Base-by-base conservation (phyloP, 257 asterid species). In the Salvia splendens region DNA sequence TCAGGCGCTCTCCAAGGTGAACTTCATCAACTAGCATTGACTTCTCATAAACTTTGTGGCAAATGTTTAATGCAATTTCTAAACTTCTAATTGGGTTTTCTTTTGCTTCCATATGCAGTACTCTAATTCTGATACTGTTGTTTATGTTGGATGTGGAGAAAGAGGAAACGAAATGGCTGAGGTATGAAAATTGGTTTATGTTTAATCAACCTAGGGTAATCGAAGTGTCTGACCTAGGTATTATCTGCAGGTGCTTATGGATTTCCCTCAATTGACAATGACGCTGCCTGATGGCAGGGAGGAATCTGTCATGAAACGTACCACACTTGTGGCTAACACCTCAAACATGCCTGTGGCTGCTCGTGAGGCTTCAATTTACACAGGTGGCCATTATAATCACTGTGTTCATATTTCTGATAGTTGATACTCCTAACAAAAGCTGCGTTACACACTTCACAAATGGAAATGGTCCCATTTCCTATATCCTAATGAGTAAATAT, bases 301-400 rank as follows among this genome's bases (percentile, higher is more conserved):
- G 85, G 99, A 94, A 78, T 94, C 99, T 46, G 99, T 94, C 83
- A 94, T 94, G 99, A 94, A 94, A 74, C 99, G 99, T 81, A 94
- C 99, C 35, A 94, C 99, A 53, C 96, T 94, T 35, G 99, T 94
- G 53, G 99, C 99, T 20, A 94, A 94, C 81, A 94, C 99, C 75
- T 94, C 99, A 62, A 94, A 94, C 71, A 94, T 94, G 99, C 99
- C 97, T 0, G 99, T 94, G 91, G 99, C 99, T 81, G 99, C 99
- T 74, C 97, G 97, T 72, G 99, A 94, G 83, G 99, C 99, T 73
- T 94, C 99, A 55, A 94, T 94, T 68, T 94, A 94, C 80, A 93
- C 98, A 36, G 98, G 98, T 92, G 61, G 69, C 36, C 57, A 17
- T 14, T 54, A 33, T 60, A 53, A 72, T 30, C 48, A 48, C 65